A percentile compares a stretch with the other conserved stretches of the same genome.
phyloP scores from a whole-genome alignment of 768 basidiomycete genomes.

The Russula abietina region DNA sequence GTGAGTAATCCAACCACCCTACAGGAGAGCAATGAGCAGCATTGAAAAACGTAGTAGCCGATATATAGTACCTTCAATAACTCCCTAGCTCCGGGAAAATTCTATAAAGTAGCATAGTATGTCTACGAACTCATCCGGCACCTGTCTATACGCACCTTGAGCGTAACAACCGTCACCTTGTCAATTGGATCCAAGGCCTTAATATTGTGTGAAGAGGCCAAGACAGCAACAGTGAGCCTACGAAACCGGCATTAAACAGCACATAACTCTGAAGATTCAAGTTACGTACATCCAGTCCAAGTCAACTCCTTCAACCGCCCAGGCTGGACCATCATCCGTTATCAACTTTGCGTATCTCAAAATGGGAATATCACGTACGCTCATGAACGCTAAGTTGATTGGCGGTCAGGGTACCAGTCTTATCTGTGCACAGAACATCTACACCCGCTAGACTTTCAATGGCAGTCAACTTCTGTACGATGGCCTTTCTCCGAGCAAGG shows the following conservation, averaged over 20 bases:
- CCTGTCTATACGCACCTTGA: slow-evolving; percentile 30
- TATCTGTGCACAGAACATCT: slow-evolving; percentile 40
- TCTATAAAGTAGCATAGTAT: slow-evolving; percentile 22
- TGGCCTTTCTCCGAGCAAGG: slow-evolving; percentile 39
- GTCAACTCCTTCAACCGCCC: slow-evolving; percentile 29
- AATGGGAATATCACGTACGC: slow-evolving; percentile 22
- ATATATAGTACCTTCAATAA: slow-evolving; percentile 21
- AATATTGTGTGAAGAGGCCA: slow-evolving; percentile 44
- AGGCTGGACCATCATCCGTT: slow-evolving; percentile 9
- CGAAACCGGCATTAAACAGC: neutral
- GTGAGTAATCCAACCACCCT: slow-evolving; percentile 39
- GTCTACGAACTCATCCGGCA: neutral
- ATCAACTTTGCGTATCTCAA: neutral
- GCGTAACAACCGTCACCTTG: slow-evolving; percentile 40
- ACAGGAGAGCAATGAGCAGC: slow-evolving; percentile 13
- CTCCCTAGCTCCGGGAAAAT: slow-evolving; percentile 42
- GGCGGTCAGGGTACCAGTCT: slow-evolving; percentile 44
- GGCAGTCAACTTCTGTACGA: slow-evolving; percentile 45
- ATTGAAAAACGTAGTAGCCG: neutral
- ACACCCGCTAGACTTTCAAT: slow-evolving; percentile 48
- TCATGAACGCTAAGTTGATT: slow-evolving; percentile 46
- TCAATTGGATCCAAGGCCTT: slow-evolving; percentile 45
- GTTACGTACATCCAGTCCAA: slow-evolving; percentile 29
- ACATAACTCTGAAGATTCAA: slow-evolving; percentile 2
- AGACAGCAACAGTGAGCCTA: slow-evolving; percentile 38